Conservation (phyloP, 306 rosid genomes). For the Trifolium fragiferum region DNA sequence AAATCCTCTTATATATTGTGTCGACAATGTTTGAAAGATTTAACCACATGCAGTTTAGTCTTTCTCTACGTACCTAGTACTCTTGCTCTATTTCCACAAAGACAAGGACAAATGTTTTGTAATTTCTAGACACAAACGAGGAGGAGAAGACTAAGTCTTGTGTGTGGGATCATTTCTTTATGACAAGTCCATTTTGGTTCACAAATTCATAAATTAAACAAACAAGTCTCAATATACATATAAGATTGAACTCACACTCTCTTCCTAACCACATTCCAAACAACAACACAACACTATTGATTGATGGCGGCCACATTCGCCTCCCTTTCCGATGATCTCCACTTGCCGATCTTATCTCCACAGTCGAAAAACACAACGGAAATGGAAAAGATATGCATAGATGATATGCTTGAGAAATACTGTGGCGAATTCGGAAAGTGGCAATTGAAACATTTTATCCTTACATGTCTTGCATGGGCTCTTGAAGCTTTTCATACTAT, state of each 20-base stretch:
- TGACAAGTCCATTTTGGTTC: too few species aligned
- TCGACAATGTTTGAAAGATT: too few species aligned
- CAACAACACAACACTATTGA: not conserved
- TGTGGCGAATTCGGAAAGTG: slow-evolving; percentile 87
- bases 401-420: slow-evolving; percentile 66
- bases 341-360: not conserved
- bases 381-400: slow-evolving; percentile 60
- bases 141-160: too few species aligned
- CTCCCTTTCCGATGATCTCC: not conserved
- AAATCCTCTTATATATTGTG: too few species aligned
- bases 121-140: too few species aligned
- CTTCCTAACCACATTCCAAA: not conserved
- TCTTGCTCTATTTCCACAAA: too few species aligned
- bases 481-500: slow-evolving; percentile 89
- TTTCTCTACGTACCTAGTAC: too few species aligned
- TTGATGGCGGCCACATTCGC: not conserved
- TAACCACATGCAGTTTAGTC: too few species aligned
- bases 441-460: slow-evolving; percentile 78
- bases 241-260: not conserved
- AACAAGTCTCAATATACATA: too few species aligned
- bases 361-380: not conserved
- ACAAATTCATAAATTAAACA: too few species aligned
- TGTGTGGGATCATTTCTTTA: too few species aligned
- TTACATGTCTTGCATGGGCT: slow-evolving; percentile 86
- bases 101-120: too few species aligned